A percentile compares a stretch with the other conserved stretches of the same genome.
These are phyloP conservation scores for Podaxis pistillaris DNA, from an alignment of 768 basidiomycete species.

Conservation along the genomic window DNA sequence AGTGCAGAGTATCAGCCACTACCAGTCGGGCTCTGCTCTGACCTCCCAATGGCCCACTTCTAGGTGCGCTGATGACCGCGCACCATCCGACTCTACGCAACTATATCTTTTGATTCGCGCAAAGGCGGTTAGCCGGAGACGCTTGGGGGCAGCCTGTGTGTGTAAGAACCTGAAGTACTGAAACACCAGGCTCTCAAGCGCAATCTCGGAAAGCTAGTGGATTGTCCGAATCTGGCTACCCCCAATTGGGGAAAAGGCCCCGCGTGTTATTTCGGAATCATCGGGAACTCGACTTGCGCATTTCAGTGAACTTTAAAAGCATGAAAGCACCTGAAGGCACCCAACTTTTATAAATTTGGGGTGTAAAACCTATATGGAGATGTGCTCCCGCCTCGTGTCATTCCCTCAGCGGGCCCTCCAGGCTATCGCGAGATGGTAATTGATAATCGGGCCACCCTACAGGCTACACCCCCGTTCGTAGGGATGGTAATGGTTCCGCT, in stretches of 20 bases:
- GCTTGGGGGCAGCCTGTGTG: background rate
- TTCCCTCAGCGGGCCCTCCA: too few relatives aligned
- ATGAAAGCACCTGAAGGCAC: background rate
- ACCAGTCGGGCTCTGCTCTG: too few relatives aligned
- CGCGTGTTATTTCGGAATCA: background rate
- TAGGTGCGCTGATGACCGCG: background rate
- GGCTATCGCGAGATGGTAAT: too few relatives aligned
- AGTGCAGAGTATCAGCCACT: too few relatives aligned
- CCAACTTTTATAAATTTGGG: background rate
- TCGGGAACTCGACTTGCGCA: background rate
- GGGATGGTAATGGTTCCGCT: background rate
- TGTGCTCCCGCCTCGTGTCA: background rate
- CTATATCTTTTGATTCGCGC: background rate
- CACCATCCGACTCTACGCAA: background rate
- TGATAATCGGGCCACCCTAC: too few relatives aligned
- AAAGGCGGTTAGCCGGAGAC: background rate
- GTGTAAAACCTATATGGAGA: background rate
- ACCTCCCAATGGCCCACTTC: background rate
- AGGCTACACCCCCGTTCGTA: background rate
- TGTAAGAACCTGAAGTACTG: background rate
- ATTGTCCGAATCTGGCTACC: background rate
- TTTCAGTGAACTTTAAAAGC: background rate
- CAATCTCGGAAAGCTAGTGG: background rate
- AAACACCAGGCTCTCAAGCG: background rate
- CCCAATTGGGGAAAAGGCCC: background rate